Evolutionary conservation across 2,329 filamentous ascomycete species (phyloP).

Genomic region (Neonectria punicea): DNA sequence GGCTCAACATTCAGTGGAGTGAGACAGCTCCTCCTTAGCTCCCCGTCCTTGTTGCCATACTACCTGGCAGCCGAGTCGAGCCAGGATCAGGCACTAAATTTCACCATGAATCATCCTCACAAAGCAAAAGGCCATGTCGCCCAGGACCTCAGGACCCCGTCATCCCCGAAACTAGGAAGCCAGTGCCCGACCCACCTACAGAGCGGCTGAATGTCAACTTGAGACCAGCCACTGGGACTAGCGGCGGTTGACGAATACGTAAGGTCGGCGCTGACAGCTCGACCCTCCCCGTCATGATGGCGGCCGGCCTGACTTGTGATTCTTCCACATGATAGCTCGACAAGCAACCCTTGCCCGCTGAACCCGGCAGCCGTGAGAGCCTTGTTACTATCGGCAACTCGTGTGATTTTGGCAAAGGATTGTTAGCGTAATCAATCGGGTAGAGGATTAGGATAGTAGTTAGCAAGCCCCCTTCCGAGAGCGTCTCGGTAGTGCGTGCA

Average conservation of each 20-base stretch:
- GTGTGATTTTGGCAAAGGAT: conserved; percentile 7
- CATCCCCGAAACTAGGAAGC: conserved; percentile 30
- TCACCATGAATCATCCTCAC: conserved; percentile 30
- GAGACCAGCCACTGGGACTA: conserved; percentile 37
- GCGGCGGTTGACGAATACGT: conserved; percentile 21
- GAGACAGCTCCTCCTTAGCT: conserved; percentile 26
- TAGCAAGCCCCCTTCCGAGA: conserved; percentile 2
- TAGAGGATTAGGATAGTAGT: neutral
- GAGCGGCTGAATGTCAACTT: conserved; percentile 34
- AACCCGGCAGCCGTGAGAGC: conserved; percentile 1
- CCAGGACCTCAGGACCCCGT: conserved; percentile 16
- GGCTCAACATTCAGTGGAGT: conserved; percentile 43
- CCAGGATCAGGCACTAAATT: conserved; percentile 30
- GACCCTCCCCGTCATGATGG: conserved; percentile 17
- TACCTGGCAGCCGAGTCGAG: conserved; percentile 32
- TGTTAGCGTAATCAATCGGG: conserved; percentile 17
- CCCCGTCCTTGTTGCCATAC: conserved; percentile 27
- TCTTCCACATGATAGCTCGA: conserved; percentile 32
- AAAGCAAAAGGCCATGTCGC: conserved; percentile 23
- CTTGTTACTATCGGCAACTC: neutral
- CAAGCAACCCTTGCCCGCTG: conserved; percentile 14
- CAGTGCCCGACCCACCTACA: conserved; percentile 26
- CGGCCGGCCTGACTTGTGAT: conserved; percentile 25
- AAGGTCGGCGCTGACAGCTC: conserved; percentile 22
- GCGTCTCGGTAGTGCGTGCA: conserved; percentile 22